Evolutionary conservation across 371 early-diverging fungal genomes (phyloP), one percentile per base, ranked within the genome.

Genomic region (Nematocida displodere): DNA sequence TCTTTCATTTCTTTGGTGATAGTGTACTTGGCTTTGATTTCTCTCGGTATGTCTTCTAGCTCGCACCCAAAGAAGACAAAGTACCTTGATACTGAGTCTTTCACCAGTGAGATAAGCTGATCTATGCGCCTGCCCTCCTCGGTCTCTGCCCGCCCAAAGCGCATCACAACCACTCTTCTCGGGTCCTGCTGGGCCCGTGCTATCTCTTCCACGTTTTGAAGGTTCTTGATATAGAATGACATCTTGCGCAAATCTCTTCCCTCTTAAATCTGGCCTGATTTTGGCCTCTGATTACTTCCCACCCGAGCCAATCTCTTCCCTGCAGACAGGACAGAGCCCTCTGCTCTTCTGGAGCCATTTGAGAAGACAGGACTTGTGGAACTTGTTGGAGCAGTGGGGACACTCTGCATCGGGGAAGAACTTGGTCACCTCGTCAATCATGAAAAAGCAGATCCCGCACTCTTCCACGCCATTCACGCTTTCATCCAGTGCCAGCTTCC

Each of bases 391-490:
- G 67, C 83, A 82, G 17, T 55, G 37, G 15, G 56, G 8, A 56
- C 83, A 82, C n/a, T 49, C 40, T 24, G 40, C 52, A 5, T 67
- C 64, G 22, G 83, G 80, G 34, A 80, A 79, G n/a, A 48, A 50
- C 40, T 64, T 76, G 28, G 66, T 40, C 48, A 68, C 49, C 11
- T 71, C 64, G 42, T 82, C 78, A 47, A 82, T 29, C 37, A 82
- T 66, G 59, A 77, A 77, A 64, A 79, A 82, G 53, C 83, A 82
- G n/a, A 82, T 82, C 11, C 67, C 59, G 62, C 83, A 82, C 62
- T 82, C 81, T 24, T 62, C 50, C 37, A 61, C 52, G n/a, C 77
- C 81, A 24, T 49, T 55, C 5, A 79, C 33, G 39, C 63, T 68
- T 29, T 78, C 59, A 42, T 80, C 81, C 15, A 80, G 55, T 20